Percentiles rank a stretch among this genome's conserved stretches.
Conservation (phyloP, 768 basidiomycete species). For the Boletus rufocinnamomeus region DNA sequence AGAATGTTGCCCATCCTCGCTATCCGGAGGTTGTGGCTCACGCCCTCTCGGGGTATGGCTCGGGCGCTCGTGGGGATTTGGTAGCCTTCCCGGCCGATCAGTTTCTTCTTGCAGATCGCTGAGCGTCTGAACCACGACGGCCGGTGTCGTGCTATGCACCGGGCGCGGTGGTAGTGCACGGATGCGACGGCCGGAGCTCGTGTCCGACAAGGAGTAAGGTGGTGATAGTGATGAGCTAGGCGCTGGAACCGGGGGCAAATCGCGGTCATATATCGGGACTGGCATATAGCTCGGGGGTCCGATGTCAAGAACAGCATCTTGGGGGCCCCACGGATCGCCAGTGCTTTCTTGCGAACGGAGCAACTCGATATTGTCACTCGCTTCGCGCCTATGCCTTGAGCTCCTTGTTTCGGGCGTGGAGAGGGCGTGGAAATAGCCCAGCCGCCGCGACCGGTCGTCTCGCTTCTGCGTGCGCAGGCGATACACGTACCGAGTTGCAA, state of each 20-base stretch:
- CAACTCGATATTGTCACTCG: slow-evolving; percentile 34
- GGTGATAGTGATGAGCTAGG: slow-evolving; percentile 9
- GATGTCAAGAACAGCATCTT: slow-evolving; percentile 29
- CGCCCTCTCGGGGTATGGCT: not conserved
- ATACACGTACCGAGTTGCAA: slow-evolving; percentile 55
- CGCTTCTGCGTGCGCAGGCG: slow-evolving; percentile 54
- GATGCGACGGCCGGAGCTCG: slow-evolving; percentile 19
- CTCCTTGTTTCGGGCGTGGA: slow-evolving; percentile 15
- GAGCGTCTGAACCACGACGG: not conserved
- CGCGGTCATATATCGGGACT: slow-evolving; percentile 21
- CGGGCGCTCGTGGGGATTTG: slow-evolving; percentile 5
- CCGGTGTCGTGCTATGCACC: not conserved
- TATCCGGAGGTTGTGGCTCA: slow-evolving; percentile 5
- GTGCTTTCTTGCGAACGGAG: slow-evolving; percentile 21
- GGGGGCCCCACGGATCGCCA: slow-evolving; percentile 12
- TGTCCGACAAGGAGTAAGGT: slow-evolving; percentile 11
- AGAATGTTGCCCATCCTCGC: slow-evolving; percentile 24
- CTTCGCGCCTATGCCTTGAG: slow-evolving; percentile 22
- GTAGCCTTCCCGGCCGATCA: not conserved
- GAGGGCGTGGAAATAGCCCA: slow-evolving; percentile 36
- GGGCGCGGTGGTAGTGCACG: slow-evolving; percentile 37
- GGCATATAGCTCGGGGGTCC: slow-evolving; percentile 16
- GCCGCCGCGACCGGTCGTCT: slow-evolving; percentile 35
- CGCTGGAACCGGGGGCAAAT: slow-evolving; percentile 11
- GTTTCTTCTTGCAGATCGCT: not conserved